Conservation (phyloP, 2,329 filamentous ascomycete species). For the Fusarium chaquense region DNA sequence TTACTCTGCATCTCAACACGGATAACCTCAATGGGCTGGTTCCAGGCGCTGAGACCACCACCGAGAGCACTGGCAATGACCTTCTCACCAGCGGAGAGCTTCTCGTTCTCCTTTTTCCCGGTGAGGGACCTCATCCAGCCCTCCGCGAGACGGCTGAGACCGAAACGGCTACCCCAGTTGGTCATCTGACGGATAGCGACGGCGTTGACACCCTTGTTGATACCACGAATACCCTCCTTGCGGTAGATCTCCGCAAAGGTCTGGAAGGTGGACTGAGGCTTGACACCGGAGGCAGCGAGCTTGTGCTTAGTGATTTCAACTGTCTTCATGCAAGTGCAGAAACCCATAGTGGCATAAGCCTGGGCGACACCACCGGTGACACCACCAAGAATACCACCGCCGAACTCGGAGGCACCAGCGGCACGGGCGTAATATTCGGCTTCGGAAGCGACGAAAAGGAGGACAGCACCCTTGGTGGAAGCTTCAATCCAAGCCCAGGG, state of each 20-base stretch:
- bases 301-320: conserved; percentile 99
- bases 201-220: conserved; percentile 99
- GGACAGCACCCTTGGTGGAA: conserved; percentile 98
- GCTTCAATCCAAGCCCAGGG: conserved; percentile 99
- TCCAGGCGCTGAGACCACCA: conserved; percentile 97
- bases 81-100: conserved; percentile 86
- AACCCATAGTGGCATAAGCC: conserved; percentile 99
- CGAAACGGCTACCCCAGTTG: conserved; percentile 98
- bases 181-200: conserved; percentile 99
- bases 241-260: conserved; percentile 99
- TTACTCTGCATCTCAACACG: conserved; percentile 99
- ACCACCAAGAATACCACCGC: conserved; percentile 88
- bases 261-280: conserved; percentile 89
- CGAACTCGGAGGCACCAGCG: conserved; percentile 87
- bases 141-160: conserved; percentile 91
- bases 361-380: conserved; percentile 96
- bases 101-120: conserved; percentile 82
- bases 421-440: conserved; percentile 93
- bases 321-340: conserved; percentile 99
- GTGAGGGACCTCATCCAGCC: conserved; percentile 83
- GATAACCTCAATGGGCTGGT: conserved; percentile 99
- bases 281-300: conserved; percentile 83
- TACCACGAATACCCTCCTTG: conserved; percentile 90
- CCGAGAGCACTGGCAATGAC: conserved; percentile 86
- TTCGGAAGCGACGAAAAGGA: conserved; percentile 98